phyloP scores from a whole-genome alignment of 352 stramenopile species.

The Thalassiosira exigua region DNA sequence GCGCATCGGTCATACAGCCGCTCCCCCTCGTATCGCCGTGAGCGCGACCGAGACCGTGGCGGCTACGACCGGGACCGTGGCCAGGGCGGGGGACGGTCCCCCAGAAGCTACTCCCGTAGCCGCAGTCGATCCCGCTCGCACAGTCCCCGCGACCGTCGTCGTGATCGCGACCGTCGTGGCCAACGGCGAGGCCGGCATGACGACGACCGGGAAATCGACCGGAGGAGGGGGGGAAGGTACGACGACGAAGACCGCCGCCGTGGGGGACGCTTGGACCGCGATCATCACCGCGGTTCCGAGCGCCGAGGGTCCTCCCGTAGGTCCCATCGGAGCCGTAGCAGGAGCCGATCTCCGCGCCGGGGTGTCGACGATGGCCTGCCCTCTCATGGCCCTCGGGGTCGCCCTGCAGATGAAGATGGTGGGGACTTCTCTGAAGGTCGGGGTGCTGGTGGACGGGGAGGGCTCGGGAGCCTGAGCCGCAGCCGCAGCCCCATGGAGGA shows the following conservation, averaged over 20 bases:
- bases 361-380: slow-evolving; percentile 23
- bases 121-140: slow-evolving; percentile 45
- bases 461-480: slow-evolving; percentile 34
- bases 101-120: slow-evolving; percentile 37
- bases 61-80: slow-evolving; percentile 23
- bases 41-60: slow-evolving; percentile 27
- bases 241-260: slow-evolving; percentile 24
- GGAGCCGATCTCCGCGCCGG: slow-evolving; percentile 39
- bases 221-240: slow-evolving; percentile 17
- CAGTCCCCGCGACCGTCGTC: slow-evolving; percentile 37
- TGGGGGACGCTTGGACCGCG: slow-evolving; percentile 25
- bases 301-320: slow-evolving; percentile 44
- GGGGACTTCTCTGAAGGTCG: slow-evolving; percentile 34
- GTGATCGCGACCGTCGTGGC: slow-evolving; percentile 52
- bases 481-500: slow-evolving; percentile 40
- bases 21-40: slow-evolving; percentile 50
- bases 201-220: slow-evolving; percentile 16
- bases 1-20: slow-evolving; percentile 53
- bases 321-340: slow-evolving; percentile 46
- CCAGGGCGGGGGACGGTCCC: neutral
- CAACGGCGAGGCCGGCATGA: slow-evolving; percentile 32
- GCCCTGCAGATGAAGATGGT: slow-evolving; percentile 27
- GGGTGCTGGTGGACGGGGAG: slow-evolving; percentile 13
- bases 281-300: neutral
- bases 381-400: neutral